Evolutionary conservation across 192 early-diverging fungal species (phyloP).

Genomic region (Dissophora ornata): DNA sequence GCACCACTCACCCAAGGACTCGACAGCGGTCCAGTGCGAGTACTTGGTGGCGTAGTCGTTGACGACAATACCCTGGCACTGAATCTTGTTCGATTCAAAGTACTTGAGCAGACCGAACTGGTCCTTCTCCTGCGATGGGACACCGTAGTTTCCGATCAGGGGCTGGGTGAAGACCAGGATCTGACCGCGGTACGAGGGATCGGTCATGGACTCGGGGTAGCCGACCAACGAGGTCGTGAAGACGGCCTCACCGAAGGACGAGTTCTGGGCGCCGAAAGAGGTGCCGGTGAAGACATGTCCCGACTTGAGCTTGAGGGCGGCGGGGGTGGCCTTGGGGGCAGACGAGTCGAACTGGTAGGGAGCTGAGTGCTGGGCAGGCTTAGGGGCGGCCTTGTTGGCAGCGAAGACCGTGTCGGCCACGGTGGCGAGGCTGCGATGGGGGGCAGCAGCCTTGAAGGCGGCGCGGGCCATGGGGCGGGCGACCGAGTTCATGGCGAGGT

Average conservation of each 20-base stretch:
- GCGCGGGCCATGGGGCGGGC: conserved; percentile 22
- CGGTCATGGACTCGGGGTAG: conserved; percentile 98
- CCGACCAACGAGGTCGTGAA: conserved; percentile 96
- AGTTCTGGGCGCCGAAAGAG: conserved; percentile 85
- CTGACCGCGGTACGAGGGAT: conserved; percentile 96
- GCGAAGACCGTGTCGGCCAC: conserved; percentile 67
- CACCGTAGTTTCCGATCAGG: conserved; percentile 96
- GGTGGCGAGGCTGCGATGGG: conserved; percentile 58
- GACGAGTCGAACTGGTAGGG: conserved; percentile 49
- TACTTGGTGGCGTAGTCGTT: conserved; percentile 92
- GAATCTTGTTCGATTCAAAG: conserved; percentile 90
- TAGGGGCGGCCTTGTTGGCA: conserved; percentile 41
- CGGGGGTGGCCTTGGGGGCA: conserved; percentile 62
- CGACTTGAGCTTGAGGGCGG: conserved; percentile 79
- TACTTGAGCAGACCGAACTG: conserved; percentile 84
- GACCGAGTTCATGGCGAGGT: conserved; percentile 7
- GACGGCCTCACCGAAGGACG: conserved; percentile 89
- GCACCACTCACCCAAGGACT: conserved; percentile 92
- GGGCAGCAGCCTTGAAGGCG: conserved; percentile 16
- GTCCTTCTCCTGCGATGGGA: conserved; percentile 79
- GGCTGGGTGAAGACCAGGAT: conserved; percentile 98
- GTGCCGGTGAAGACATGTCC: conserved; percentile 86
- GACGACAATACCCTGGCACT: conserved; percentile 88
- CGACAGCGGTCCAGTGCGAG: conserved; percentile 94
- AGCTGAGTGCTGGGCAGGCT: conserved; percentile 25